phyloP scores from a whole-genome alignment of 371 early-diverging fungal species.

The Nematocida parisii region DNA sequence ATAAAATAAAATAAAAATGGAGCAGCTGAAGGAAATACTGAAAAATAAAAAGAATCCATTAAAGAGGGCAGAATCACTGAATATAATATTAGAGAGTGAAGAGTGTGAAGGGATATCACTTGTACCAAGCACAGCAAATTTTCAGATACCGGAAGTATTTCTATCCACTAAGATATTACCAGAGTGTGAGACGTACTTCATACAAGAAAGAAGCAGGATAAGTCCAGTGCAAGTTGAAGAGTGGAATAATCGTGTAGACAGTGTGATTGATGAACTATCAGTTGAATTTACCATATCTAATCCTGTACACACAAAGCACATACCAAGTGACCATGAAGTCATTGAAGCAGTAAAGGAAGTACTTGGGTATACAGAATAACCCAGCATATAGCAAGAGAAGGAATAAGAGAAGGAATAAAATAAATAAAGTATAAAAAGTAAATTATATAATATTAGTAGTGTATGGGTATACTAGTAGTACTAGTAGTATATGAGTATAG shows the following conservation, averaged over 20 bases:
- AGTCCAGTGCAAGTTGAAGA: slow-evolving; percentile 3
- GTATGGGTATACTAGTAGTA: neutral
- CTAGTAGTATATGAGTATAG: neutral
- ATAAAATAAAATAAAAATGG: slow-evolving; percentile 55
- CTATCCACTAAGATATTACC: slow-evolving; percentile 57
- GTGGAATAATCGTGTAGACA: slow-evolving; percentile 54
- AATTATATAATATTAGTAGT: no score
- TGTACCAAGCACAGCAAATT: slow-evolving; percentile 63
- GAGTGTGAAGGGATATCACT: slow-evolving; percentile 37
- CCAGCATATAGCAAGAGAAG: neutral
- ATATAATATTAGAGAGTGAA: slow-evolving; percentile 31
- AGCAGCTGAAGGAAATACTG: slow-evolving; percentile 17
- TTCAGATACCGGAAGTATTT: slow-evolving; percentile 66
- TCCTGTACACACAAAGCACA: neutral
- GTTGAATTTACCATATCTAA: slow-evolving; percentile 11
- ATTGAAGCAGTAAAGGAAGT: slow-evolving; percentile 3
- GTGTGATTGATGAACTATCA: slow-evolving; percentile 43
- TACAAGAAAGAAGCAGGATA: slow-evolving; percentile 29
- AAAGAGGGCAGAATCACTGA: slow-evolving; percentile 33
- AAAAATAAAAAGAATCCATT: slow-evolving; percentile 23
- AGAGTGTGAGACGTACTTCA: slow-evolving; percentile 56
- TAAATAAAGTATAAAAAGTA: no score
- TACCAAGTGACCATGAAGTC: neutral
- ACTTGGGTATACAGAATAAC: slow-evolving; percentile 8
- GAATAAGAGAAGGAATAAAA: neutral